These are phyloP conservation scores for Diaporthe helianthi DNA, from an alignment of 2,329 filamentous ascomycete genomes.

Conservation along the genomic window DNA sequence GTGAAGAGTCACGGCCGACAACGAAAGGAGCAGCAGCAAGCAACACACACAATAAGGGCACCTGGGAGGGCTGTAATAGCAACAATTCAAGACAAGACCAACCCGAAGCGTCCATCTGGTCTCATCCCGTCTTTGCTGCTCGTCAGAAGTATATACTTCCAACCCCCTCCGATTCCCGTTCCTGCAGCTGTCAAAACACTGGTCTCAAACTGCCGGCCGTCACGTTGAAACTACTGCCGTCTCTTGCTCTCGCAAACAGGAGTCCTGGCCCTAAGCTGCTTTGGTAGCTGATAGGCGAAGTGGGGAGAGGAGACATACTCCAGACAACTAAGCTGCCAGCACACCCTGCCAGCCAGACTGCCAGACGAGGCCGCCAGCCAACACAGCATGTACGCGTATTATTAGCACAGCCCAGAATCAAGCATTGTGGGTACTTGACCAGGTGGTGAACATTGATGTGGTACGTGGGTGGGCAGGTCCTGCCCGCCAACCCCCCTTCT, in stretches of 20 bases:
- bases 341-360: background rate
- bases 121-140: conserved; percentile 6
- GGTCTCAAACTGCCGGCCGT: conserved; percentile 19
- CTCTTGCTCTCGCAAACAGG: conserved; percentile 6
- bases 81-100: conserved; percentile 10
- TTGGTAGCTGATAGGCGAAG: conserved; percentile 19
- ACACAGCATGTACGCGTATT: background rate
- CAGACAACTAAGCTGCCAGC: background rate
- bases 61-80: background rate
- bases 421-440: background rate
- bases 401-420: background rate
- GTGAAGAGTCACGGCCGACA: no score
- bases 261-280: conserved; percentile 9
- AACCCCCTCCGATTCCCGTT: background rate
- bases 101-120: background rate
- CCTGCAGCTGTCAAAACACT: conserved; percentile 25
- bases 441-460: background rate
- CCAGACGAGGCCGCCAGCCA: no score
- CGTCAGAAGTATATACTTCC: background rate
- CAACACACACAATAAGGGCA: background rate
- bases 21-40: background rate
- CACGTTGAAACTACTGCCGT: conserved; percentile 30
- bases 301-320: background rate
- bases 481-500: no score
- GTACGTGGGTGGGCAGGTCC: conserved; percentile 8